phyloP scores from a whole-genome alignment of 176 grass and related monocot species.

The Areca catechu region DNA sequence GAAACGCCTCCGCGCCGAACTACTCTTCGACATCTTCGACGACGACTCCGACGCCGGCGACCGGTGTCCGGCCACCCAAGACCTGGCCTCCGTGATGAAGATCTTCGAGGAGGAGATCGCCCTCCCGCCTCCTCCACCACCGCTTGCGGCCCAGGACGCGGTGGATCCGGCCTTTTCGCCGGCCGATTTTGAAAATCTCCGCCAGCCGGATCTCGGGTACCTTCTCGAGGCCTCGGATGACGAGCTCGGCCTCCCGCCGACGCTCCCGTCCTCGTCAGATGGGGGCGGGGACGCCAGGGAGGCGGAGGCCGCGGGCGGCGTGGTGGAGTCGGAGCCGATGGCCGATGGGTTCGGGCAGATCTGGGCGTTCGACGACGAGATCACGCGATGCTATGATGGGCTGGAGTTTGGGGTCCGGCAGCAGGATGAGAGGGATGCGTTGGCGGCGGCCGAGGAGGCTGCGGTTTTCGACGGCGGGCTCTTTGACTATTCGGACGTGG shows the following conservation, averaged over 20 bases:
- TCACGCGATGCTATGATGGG: not conserved
- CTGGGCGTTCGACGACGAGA: conserved; percentile 9
- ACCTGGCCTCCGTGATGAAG: conserved; percentile 4
- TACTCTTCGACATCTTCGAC: not conserved
- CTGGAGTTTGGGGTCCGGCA: not conserved
- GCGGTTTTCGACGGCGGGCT: not conserved
- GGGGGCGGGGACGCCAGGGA: not conserved
- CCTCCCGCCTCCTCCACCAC: not conserved
- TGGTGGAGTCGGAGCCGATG: not conserved
- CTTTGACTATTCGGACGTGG: conserved; percentile 1
- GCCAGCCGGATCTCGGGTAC: conserved; percentile 5
- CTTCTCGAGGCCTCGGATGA: conserved; percentile 15
- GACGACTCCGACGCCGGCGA: not conserved
- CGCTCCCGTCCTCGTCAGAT: not conserved
- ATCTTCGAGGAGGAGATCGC: conserved; percentile 10
- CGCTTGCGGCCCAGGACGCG: no score
- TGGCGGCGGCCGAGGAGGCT: not conserved
- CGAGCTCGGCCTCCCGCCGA: conserved; percentile 16
- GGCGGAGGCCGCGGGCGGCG: not conserved
- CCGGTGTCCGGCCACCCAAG: not conserved
- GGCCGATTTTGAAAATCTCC: no score
- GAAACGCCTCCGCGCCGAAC: not conserved
- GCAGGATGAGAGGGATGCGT: not conserved
- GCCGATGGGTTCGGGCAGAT: conserved; percentile 5
- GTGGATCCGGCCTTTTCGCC: no score